These are phyloP conservation scores for Tubosaeta sp. DNA, from an alignment of 768 basidiomycete genomes.

Conservation along the genomic window DNA sequence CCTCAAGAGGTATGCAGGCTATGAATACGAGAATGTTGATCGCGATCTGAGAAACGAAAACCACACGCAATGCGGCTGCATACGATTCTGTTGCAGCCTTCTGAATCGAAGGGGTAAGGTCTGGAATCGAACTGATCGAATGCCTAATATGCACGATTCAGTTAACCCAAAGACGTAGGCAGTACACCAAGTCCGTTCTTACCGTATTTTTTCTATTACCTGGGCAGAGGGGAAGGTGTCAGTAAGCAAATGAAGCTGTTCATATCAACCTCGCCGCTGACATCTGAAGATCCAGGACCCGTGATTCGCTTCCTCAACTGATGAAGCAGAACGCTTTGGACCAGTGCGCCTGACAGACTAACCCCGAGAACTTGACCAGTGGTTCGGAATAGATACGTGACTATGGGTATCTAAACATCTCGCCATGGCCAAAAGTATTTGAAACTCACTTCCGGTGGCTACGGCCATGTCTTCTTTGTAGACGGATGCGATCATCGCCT, in stretches of 20 bases:
- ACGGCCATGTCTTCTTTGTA: conserved; percentile 80
- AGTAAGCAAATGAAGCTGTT: conserved; percentile 14
- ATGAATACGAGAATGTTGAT: conserved; percentile 65
- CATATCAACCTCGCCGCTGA: conserved; percentile 38
- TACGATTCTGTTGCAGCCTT: conserved; percentile 73
- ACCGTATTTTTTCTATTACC: conserved; percentile 74
- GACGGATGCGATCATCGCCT: conserved; percentile 88
- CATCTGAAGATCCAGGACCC: conserved; percentile 70
- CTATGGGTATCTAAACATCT: conserved; percentile 37
- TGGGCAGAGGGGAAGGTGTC: conserved; percentile 32
- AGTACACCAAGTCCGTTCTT: conserved; percentile 16
- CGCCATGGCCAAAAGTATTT: conserved; percentile 6
- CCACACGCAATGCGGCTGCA: conserved; percentile 71
- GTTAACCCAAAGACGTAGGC: conserved; percentile 13
- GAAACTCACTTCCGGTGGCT: conserved; percentile 79
- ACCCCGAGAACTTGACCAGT: conserved; percentile 96
- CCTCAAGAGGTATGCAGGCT: conserved; percentile 70
- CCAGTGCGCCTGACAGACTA: conserved; percentile 75
- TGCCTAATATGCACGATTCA: conserved; percentile 42
- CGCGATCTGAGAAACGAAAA: conserved; percentile 76
- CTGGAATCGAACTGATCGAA: conserved; percentile 67
- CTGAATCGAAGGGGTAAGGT: conserved; percentile 48
- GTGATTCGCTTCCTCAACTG: conserved; percentile 72
- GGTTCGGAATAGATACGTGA: conserved; percentile 90
- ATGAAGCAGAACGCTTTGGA: conserved; percentile 72